Evolutionary conservation across 1,284 basidiomycete genomes (phyloP).

Genomic region (Paramarasmius palmivorus): DNA sequence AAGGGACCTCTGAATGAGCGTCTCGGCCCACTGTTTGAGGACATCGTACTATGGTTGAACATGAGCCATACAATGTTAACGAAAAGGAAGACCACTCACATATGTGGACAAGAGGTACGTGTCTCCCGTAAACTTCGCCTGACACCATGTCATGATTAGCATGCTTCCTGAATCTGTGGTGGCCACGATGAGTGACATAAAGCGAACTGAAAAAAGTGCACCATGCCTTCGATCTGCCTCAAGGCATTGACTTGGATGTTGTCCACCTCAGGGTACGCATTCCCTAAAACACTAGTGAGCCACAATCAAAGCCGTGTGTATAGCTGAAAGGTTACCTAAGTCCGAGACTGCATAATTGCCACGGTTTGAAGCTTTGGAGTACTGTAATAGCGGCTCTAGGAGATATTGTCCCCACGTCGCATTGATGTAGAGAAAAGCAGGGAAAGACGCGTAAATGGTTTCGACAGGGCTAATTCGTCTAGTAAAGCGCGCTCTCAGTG

Average conservation of each 20-base stretch:
- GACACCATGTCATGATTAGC: slow-evolving; percentile 21
- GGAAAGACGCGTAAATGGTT: slow-evolving; percentile 38
- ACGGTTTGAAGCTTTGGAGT: slow-evolving; percentile 24
- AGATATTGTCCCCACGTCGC: slow-evolving; percentile 35
- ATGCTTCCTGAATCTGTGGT: slow-evolving; percentile 18
- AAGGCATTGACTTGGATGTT: slow-evolving; percentile 23
- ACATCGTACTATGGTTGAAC: slow-evolving; percentile 11
- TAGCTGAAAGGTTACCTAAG: too few relatives aligned
- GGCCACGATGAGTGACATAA: not conserved
- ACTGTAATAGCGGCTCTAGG: slow-evolving; percentile 38
- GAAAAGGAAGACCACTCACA: slow-evolving; percentile 15
- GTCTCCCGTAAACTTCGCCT: slow-evolving; percentile 19
- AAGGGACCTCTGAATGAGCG: slow-evolving; percentile 8
- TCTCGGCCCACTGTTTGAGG: slow-evolving; percentile 15
- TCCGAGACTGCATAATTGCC: slow-evolving; percentile 32
- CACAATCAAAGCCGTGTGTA: too few relatives aligned
- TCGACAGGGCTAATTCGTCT: slow-evolving; percentile 39
- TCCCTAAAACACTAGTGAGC: slow-evolving; percentile 5
- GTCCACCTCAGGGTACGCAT: slow-evolving; percentile 1
- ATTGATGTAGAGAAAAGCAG: slow-evolving; percentile 38
- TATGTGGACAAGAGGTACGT: slow-evolving; percentile 12
- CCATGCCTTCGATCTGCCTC: slow-evolving; percentile 20
- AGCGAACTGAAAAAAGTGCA: too few relatives aligned
- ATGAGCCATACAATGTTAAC: not conserved
- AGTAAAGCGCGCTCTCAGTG: not conserved